These are phyloP conservation scores for Diplodia seriata DNA, from an alignment of 2,329 filamentous ascomycete species.

Conservation along the genomic window DNA sequence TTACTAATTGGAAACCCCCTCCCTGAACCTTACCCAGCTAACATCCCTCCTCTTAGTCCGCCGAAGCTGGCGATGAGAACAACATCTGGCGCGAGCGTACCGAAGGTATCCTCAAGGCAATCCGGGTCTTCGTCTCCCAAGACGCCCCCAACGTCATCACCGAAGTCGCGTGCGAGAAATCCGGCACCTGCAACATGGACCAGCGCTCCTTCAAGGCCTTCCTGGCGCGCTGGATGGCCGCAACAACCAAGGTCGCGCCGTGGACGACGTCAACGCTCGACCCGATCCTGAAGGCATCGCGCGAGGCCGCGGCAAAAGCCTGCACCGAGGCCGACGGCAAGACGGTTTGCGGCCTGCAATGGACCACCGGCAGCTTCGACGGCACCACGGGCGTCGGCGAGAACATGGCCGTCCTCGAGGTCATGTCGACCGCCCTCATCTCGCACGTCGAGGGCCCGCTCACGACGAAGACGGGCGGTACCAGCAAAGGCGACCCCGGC, in stretches of 20 bases:
- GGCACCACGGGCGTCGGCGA: conserved; percentile 61
- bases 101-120: conserved; percentile 46
- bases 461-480: conserved; percentile 60
- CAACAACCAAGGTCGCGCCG: conserved; percentile 50
- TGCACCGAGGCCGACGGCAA: conserved; percentile 60
- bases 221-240: conserved; percentile 53
- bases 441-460: conserved; percentile 38
- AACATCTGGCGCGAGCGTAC: conserved; percentile 36
- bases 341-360: conserved; percentile 56
- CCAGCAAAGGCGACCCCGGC: conserved; percentile 55
- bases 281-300: conserved; percentile 61
- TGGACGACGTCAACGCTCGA: conserved; percentile 52
- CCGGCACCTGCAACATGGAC: conserved; percentile 55
- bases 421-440: conserved; percentile 53
- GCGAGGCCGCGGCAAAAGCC: conserved; percentile 61
- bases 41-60: not conserved
- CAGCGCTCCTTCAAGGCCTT: conserved; percentile 57
- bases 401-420: conserved; percentile 65
- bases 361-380: conserved; percentile 55
- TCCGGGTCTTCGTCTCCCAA: conserved; percentile 50
- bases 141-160: conserved; percentile 52
- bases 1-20: not conserved
- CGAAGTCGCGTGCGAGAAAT: conserved; percentile 56
- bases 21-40: too few species aligned
- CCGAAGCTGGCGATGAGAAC: conserved; percentile 20